These are phyloP conservation scores for Globisporangium viniferum DNA, from an alignment of 352 stramenopile genomes.

Conservation along the genomic window DNA sequence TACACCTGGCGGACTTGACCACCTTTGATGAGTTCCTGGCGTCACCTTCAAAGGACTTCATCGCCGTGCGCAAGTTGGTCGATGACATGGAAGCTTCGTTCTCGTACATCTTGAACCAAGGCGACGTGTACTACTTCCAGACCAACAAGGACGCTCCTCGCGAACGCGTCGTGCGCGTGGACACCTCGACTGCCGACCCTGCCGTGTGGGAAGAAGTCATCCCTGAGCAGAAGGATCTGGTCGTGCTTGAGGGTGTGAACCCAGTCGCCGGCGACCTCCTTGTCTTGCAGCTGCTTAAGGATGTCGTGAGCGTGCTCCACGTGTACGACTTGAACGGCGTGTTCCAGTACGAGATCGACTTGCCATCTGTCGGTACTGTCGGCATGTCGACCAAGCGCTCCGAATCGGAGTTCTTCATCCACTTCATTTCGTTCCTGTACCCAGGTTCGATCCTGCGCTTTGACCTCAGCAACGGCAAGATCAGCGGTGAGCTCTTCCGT, in stretches of 20 bases:
- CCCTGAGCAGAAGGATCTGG: constrained; percentile 61
- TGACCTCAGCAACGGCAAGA: constrained; percentile 41
- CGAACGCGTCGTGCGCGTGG: constrained; percentile 64
- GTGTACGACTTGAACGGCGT: constrained; percentile 72
- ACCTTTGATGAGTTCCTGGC: constrained; percentile 51
- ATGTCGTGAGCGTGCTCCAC: constrained; percentile 77
- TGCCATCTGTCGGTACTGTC: constrained; percentile 70
- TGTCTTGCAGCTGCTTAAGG: constrained; percentile 77
- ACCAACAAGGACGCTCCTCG: constrained; percentile 82
- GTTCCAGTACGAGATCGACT: constrained; percentile 71
- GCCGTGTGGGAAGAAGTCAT: constrained; percentile 79
- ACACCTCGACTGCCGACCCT: constrained; percentile 20
- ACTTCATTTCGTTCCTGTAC: constrained; percentile 87
- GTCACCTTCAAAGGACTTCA: constrained; percentile 23
- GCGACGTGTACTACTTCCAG: constrained; percentile 84
- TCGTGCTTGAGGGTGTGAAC: constrained; percentile 75
- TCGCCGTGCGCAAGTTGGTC: constrained; percentile 75
- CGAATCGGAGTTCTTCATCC: constrained; percentile 85
- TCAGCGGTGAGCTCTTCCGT: constrained; percentile 50
- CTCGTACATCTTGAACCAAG: constrained; percentile 87
- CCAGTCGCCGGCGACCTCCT: constrained; percentile 64
- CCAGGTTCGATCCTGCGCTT: constrained; percentile 77
- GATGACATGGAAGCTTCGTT: constrained; percentile 85
- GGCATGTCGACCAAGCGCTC: constrained; percentile 64
- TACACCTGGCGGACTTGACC: constrained; percentile 64